These are phyloP conservation scores for Syncephalastrum racemosum DNA, from an alignment of 371 early-diverging fungal species.

Conservation along the genomic window DNA sequence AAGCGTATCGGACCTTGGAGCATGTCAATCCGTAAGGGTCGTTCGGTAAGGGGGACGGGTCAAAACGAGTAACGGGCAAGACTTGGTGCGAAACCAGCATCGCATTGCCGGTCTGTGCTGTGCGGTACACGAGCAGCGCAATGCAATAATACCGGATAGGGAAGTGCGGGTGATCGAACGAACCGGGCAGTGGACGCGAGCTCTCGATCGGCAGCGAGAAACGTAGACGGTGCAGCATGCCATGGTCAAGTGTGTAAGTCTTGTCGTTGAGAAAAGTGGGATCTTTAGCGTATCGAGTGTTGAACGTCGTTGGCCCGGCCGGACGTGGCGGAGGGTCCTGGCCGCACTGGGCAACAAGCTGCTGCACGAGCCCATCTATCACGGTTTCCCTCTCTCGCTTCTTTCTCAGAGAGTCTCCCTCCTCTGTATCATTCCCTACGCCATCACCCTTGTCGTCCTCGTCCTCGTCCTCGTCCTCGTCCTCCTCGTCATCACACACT, in stretches of 20 bases:
- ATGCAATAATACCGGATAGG: constrained; percentile 10
- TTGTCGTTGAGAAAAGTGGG: constrained; percentile 1
- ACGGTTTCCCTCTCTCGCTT: too few relatives aligned
- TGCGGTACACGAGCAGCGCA: constrained; percentile 11
- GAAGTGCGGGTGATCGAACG: constrained; percentile 11
- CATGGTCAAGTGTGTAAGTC: background rate
- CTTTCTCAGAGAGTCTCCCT: too few relatives aligned
- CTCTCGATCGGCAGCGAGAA: constrained; percentile 13
- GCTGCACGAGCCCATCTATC: too few relatives aligned
- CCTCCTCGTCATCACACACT: too few relatives aligned
- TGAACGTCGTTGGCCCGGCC: too few relatives aligned
- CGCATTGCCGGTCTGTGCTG: background rate
- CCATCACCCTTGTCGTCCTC: constrained; percentile 7
- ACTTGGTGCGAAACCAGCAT: background rate
- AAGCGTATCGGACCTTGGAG: background rate
- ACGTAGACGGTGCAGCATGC: constrained; percentile 8
- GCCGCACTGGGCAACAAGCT: too few relatives aligned
- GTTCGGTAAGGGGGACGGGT: constrained; percentile 5
- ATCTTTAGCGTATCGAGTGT: too few relatives aligned
- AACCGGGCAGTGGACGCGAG: constrained; percentile 12
- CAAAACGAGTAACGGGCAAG: constrained; percentile 6
- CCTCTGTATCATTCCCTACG: constrained; percentile 9
- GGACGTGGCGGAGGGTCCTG: too few relatives aligned
- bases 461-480: constrained; percentile 3
- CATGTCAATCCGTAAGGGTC: background rate